These are phyloP conservation scores for Lanmaoa pseudosensibilis DNA, from an alignment of 768 basidiomycete genomes.

Conservation along the genomic window DNA sequence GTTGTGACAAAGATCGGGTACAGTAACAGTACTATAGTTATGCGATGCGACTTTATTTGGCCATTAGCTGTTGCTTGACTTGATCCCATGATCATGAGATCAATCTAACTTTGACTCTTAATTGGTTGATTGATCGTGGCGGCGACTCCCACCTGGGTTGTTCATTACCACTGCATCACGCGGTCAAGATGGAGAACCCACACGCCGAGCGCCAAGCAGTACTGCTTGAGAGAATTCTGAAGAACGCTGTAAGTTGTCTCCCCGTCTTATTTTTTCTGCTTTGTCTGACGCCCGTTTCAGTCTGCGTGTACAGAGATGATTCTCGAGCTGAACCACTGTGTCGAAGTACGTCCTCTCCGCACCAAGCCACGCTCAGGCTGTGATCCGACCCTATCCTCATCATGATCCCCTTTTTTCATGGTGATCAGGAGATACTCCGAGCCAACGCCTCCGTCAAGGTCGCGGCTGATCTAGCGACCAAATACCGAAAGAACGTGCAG, in stretches of 20 bases:
- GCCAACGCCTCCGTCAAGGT: slow-evolving; percentile 77
- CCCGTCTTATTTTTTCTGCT: background rate
- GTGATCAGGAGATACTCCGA: slow-evolving; percentile 67
- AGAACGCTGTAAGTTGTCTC: slow-evolving; percentile 68
- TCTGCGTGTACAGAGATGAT: slow-evolving; percentile 93
- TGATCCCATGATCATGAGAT: background rate
- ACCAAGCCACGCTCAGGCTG: background rate
- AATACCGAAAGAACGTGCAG: slow-evolving; percentile 90
- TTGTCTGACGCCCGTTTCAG: slow-evolving; percentile 38
- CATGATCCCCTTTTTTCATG: background rate
- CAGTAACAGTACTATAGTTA: no score
- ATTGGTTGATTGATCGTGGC: slow-evolving; percentile 4
- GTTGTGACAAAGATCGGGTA: background rate
- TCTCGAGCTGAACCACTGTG: slow-evolving; percentile 81
- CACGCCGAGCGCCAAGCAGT: slow-evolving; percentile 92
- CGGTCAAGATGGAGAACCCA: slow-evolving; percentile 80
- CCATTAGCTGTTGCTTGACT: background rate
- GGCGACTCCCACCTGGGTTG: background rate
- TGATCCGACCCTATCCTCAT: no score
- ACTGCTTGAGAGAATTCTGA: slow-evolving; percentile 85
- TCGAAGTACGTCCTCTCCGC: slow-evolving; percentile 56
- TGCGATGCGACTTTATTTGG: no score
- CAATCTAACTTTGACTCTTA: background rate
- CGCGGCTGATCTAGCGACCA: slow-evolving; percentile 79
- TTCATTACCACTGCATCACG: slow-evolving; percentile 5